Evolutionary conservation across 2,329 filamentous ascomycete genomes (phyloP), one percentile per base, ranked within the genome.

Genomic region (Pyrenochaeta sp.): DNA sequence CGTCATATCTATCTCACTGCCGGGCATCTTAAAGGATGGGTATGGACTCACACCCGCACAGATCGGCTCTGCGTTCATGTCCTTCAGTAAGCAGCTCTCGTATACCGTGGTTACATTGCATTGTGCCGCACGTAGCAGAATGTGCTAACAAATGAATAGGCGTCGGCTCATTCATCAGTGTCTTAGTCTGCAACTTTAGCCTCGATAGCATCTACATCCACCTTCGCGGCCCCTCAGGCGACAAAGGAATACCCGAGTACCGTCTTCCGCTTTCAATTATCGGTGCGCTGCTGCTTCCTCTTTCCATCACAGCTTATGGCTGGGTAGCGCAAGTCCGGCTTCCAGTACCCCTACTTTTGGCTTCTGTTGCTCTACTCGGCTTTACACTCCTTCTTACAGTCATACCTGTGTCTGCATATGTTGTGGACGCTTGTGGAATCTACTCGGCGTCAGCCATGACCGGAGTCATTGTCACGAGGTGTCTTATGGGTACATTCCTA

Each of bases 401-500:
- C 46, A 68, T 88, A 22, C 84, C 85, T 0, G 54, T 87, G 2
- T 82, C 81, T 54, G 80, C 84, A 0, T 88, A 87, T 60, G 79
- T 87, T 0, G 85, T 87, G 2, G 85, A 88, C 58, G 83, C 85
- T 0, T 85, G 83, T 56, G 84, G 84, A 0, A 57, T 84, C 5
- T 87, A 85, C 64, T 82, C 84, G 1, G 85, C 85, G 0, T 86
- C 83, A 10, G 85, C 85, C 1, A 80, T 87, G 77, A 87, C 85
- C 0, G 84, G 82, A 0, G 67, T 87, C 5, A 85, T 88, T 55
- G 83, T 87, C 1, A 79, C 79, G 1, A 77, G 85, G 37, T 87
- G 84, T 57, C 72, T 88, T 0, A 80, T 83, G 72, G 82, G 85
- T 3, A 87, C 86, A 0, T 84, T 88, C 42, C 62, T 88, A 30